Evolutionary conservation across 2,329 filamentous ascomycete genomes (phyloP).

Genomic region (Endocalyx cinctus): DNA sequence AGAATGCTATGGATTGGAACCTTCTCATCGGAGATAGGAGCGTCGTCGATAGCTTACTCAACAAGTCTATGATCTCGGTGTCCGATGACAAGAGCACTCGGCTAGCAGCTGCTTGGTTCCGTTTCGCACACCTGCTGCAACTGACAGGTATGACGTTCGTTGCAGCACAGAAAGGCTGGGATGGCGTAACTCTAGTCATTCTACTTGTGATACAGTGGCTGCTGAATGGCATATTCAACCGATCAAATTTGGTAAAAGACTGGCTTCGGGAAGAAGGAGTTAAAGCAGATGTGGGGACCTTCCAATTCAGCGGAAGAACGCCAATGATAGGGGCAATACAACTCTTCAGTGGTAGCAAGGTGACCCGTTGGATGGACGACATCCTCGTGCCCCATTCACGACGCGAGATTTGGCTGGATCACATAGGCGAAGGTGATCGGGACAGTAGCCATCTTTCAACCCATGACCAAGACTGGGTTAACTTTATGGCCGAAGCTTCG

Average conservation of each 20-base stretch:
- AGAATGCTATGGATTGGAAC: conserved; percentile 23
- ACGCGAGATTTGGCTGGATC: conserved; percentile 6
- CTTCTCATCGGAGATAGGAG: conserved; percentile 22
- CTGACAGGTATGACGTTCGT: conserved; percentile 22
- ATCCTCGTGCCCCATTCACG: conserved; percentile 16
- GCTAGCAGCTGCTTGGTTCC: conserved; percentile 11
- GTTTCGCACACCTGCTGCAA: conserved; percentile 17
- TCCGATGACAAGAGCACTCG: conserved; percentile 1
- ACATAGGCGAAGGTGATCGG: too few species aligned
- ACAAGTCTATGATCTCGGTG: conserved; percentile 24
- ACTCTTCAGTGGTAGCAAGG: conserved; percentile 9
- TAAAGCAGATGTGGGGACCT: conserved; percentile 9
- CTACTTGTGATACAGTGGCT: conserved; percentile 9
- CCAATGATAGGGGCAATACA: conserved; percentile 19
- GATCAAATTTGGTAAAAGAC: too few species aligned
- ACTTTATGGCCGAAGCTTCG: too few species aligned
- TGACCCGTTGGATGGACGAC: conserved; percentile 20
- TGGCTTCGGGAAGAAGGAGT: conserved; percentile 12
- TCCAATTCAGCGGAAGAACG: conserved; percentile 14
- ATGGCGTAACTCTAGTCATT: conserved; percentile 14
- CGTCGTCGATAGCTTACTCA: conserved; percentile 20
- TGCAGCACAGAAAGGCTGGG: conserved; percentile 19
- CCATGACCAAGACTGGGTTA: too few species aligned
- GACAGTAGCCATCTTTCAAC: too few species aligned
- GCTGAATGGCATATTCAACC: conserved; percentile 1